These are phyloP conservation scores for Aspergillus caelatus DNA, from an alignment of 2,329 filamentous ascomycete genomes.

Conservation along the genomic window DNA sequence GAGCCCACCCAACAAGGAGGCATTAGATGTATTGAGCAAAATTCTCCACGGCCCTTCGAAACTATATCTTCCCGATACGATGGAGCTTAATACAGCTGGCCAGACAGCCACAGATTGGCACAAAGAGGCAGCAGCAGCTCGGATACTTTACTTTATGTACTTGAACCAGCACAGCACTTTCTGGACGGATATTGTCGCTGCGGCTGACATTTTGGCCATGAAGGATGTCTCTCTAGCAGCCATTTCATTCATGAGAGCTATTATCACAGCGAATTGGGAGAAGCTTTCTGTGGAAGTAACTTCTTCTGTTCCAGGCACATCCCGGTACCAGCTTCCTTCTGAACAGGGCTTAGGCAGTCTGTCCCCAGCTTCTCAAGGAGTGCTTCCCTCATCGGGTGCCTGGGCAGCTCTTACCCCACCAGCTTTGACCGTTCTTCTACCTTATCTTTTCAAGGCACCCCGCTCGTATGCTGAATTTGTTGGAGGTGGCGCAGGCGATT, in stretches of 20 bases:
- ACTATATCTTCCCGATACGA: constrained; percentile 25
- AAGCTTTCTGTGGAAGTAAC: constrained; percentile 35
- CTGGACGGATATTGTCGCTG: constrained; percentile 55
- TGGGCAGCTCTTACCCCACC: constrained; percentile 57
- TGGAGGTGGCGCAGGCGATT: constrained; percentile 57
- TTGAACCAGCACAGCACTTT: constrained; percentile 53
- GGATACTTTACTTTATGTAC: constrained; percentile 59
- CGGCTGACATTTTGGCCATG: constrained; percentile 61
- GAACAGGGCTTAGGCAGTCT: constrained; percentile 42
- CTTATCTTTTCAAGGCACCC: constrained; percentile 60
- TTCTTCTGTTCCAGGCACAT: constrained; percentile 22
- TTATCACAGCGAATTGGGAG: constrained; percentile 60
- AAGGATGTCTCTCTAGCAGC: constrained; percentile 60
- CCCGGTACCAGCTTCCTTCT: constrained; percentile 43
- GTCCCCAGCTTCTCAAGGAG: constrained; percentile 37
- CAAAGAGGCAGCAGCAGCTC: constrained; percentile 56
- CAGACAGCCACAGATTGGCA: constrained; percentile 42
- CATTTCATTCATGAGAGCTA: constrained; percentile 53
- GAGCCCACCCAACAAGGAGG: constrained; percentile 56
- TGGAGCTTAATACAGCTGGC: constrained; percentile 36
- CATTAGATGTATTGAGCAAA: constrained; percentile 56
- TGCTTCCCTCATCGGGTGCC: constrained; percentile 49
- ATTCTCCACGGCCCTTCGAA: constrained; percentile 58
- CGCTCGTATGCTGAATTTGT: constrained; percentile 62
- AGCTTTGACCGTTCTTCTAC: constrained; percentile 54